A percentile compares a stretch with the other conserved stretches of the same genome.
Evolutionary conservation across 2,329 filamentous ascomycete genomes (phyloP).

Genomic region (Alternaria ventricosa): DNA sequence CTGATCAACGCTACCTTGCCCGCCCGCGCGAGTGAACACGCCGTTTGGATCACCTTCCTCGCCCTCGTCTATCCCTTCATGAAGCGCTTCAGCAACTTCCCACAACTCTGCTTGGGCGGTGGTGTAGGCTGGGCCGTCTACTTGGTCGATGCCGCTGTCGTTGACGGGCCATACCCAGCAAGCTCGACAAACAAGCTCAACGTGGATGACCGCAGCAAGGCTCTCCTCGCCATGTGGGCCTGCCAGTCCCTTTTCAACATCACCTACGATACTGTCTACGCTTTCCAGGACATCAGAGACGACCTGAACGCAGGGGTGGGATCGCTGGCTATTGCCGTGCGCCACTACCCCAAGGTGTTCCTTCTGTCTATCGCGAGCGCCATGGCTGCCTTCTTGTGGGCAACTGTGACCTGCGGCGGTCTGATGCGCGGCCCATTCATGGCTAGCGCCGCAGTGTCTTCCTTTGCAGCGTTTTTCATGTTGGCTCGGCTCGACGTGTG

Average conservation of each 20-base stretch:
- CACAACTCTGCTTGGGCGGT: slow-evolving; percentile 59
- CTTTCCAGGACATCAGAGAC: slow-evolving; percentile 46
- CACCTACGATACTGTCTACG: slow-evolving; percentile 47
- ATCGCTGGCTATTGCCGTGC: slow-evolving; percentile 23
- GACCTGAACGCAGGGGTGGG: slow-evolving; percentile 46
- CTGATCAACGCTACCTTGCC: neutral
- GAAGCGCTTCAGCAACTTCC: slow-evolving; percentile 61
- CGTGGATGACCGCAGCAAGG: neutral
- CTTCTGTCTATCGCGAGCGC: slow-evolving; percentile 5
- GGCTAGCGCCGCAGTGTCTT: neutral
- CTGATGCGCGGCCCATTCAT: neutral
- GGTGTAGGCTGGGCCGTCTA: slow-evolving; percentile 11
- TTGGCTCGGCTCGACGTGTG: neutral
- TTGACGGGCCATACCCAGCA: neutral
- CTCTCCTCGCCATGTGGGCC: slow-evolving; percentile 3
- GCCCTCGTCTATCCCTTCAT: slow-evolving; percentile 58
- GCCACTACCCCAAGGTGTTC: slow-evolving; percentile 1
- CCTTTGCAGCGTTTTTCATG: neutral
- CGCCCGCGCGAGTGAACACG: slow-evolving; percentile 33
- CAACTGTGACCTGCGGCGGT: slow-evolving; percentile 1
- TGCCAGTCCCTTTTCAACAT: slow-evolving; percentile 6
- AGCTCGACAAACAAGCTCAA: neutral
- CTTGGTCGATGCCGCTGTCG: slow-evolving; percentile 6
- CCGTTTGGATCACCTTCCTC: slow-evolving; percentile 52
- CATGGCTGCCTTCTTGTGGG: slow-evolving; percentile 8